Evolutionary conservation across 2,329 filamentous ascomycete genomes (phyloP).

Genomic region (Diaporthe citri): DNA sequence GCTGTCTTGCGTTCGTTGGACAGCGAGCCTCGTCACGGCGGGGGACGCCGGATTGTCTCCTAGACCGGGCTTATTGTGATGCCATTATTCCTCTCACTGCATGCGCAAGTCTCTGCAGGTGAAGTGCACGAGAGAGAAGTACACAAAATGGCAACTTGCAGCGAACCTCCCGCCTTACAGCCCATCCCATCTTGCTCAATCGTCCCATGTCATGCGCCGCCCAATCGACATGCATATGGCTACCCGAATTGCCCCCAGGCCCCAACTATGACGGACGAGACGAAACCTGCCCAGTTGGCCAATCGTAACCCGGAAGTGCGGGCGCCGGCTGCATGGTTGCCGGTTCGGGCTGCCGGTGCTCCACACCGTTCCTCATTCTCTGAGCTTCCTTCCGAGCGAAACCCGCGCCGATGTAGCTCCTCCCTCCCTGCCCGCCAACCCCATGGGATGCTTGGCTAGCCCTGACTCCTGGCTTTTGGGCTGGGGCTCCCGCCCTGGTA

Average conservation of each 20-base stretch:
- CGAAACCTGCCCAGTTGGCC: slow-evolving; percentile 20
- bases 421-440: slow-evolving; percentile 7
- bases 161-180: background rate
- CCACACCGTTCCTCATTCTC: slow-evolving; percentile 19
- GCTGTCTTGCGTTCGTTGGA: background rate
- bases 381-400: slow-evolving; percentile 23
- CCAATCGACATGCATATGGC: slow-evolving; percentile 1
- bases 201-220: background rate
- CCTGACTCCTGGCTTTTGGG: slow-evolving; percentile 12
- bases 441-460: slow-evolving; percentile 17
- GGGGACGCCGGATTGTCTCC: background rate
- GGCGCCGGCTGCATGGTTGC: slow-evolving; percentile 18
- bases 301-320: slow-evolving; percentile 25
- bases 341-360: slow-evolving; percentile 29
- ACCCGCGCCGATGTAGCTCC: slow-evolving; percentile 22
- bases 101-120: background rate
- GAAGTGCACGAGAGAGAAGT: background rate
- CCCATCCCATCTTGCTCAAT: background rate
- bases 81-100: background rate
- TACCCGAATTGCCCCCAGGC: slow-evolving; percentile 8
- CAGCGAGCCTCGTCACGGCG: background rate
- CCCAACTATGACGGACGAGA: slow-evolving; percentile 18
- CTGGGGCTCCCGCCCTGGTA: background rate
- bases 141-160: background rate
- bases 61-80: background rate